Percentiles rank a stretch among this genome's conserved stretches.
Conservation (phyloP, 345 rosid genomes). For the Firmiana major region DNA sequence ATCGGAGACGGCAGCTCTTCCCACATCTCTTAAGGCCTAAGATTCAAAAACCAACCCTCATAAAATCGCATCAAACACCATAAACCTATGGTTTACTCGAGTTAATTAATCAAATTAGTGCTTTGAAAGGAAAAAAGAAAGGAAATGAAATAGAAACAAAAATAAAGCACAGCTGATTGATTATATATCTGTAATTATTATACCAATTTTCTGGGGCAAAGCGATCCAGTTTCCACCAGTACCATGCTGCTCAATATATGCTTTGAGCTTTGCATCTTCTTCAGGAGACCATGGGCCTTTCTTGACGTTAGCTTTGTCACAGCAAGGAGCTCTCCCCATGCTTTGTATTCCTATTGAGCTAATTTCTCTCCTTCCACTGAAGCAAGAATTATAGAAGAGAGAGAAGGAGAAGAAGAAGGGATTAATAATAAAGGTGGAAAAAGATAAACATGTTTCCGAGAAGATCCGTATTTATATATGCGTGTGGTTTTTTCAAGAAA, state of each 20-base stretch:
- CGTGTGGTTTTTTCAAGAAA: conserved; percentile 4
- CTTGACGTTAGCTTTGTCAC: conserved; percentile 75
- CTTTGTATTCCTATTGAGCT: background rate
- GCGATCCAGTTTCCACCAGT: conserved; percentile 82
- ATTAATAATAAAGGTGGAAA: background rate
- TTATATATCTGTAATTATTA: too few species aligned
- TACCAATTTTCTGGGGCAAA: conserved; percentile 76
- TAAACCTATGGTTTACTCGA: background rate
- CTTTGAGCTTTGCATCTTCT: conserved; percentile 72
- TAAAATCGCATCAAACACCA: background rate
- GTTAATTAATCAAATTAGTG: background rate
- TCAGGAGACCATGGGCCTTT: conserved; percentile 90
- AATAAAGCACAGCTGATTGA: background rate
- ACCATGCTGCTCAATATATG: conserved; percentile 54
- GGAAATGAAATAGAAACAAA: background rate
- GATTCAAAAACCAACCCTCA: background rate
- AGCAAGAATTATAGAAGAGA: conserved; percentile 24
- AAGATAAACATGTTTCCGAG: conserved; percentile 15
- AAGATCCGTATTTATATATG: conserved; percentile 8
- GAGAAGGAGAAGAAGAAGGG: conserved; percentile 12
- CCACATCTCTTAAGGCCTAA: conserved; percentile 64
- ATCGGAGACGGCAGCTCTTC: conserved; percentile 62
- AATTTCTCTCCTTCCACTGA: conserved; percentile 15
- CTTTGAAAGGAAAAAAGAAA: background rate
- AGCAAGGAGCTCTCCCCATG: conserved; percentile 89